Evolutionary conservation across 768 basidiomycete species (phyloP), one percentile per base, ranked within the genome.

Genomic region (Rhodotorula diobovata): DNA sequence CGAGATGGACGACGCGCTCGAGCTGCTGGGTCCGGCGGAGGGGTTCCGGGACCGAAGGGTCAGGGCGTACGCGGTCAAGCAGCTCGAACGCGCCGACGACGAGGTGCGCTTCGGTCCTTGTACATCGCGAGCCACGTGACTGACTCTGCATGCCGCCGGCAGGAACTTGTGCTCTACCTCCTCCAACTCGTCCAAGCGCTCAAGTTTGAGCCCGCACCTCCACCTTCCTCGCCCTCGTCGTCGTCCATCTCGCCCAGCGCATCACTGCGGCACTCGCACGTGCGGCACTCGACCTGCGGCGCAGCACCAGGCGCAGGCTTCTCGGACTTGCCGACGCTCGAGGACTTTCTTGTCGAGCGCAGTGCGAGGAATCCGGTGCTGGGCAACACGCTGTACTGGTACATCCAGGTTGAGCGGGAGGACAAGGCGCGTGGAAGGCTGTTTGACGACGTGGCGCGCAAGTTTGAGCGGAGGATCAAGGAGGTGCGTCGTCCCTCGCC

Each of bases 131-230:
- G n/a, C n/a, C 81, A 4, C 2, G 45, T 21, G 5, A 21, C 34
- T 55, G 54, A 55, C 54, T 16, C 35, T 18, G 54, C 23, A 9
- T 8, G 34, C 41, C 54, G 54, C 4, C 18, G 21, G 9, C 79
- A 98, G 95, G 95, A 99, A 77, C 85, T 99, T 14, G 82, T 91
- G 67, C 79, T 97, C 4, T 99, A 99, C 79, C 85, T 99, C 2
- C 83, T 99, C 4, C 96, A 99, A 81, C 86, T 99, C 30, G 95
- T 98, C 1, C 96, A 99, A 81, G 93, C 96, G 0, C 88, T 99
- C 75, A 96, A 95, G 79, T 99, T 99, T 72, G 96, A 98, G 30
- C 68, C 75, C 5, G 30, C 66, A 2, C 34, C 89, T 84, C 58
- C 90, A 90, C 66, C 90, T 89, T 34, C 64, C 20, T 37, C 55